Percentiles rank a stretch among this genome's conserved stretches.
Conservation (phyloP, 441 rosid species). For the Theobroma grandiflorum region DNA sequence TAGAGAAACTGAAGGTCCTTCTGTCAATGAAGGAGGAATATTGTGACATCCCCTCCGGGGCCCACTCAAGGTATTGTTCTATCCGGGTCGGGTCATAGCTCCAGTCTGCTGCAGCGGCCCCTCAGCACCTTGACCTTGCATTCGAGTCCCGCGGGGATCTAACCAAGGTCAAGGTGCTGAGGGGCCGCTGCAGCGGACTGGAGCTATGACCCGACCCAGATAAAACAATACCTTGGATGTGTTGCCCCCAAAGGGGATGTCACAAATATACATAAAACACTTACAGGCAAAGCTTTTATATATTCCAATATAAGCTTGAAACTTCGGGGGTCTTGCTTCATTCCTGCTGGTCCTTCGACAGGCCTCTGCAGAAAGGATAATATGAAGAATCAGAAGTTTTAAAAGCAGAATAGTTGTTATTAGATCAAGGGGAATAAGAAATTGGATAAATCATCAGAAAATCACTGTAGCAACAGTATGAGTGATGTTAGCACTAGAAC, state of each 20-base stretch:
- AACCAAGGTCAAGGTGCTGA: too few relatives aligned
- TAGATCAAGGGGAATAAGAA: conserved; percentile 13
- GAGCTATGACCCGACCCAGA: too few relatives aligned
- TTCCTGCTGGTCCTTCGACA: conserved; percentile 65
- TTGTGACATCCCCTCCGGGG: too few relatives aligned
- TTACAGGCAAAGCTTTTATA: conserved; percentile 94
- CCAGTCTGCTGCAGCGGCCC: too few relatives aligned
- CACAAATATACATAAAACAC: conserved; percentile 34
- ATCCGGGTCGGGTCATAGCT: too few relatives aligned
- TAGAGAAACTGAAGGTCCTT: background rate
- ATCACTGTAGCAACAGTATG: conserved; percentile 16
- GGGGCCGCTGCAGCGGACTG: too few relatives aligned
- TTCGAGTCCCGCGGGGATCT: too few relatives aligned
- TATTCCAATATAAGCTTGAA: conserved; percentile 88
- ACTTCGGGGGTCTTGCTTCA: conserved; percentile 84
- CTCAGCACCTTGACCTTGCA: too few relatives aligned
- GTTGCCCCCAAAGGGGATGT: too few relatives aligned
- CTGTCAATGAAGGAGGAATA: background rate
- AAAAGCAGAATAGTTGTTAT: background rate
- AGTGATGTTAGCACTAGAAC: background rate
- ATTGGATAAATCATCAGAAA: conserved; percentile 7
- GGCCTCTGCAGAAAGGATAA: conserved; percentile 63
- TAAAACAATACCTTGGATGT: too few relatives aligned
- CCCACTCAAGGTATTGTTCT: too few relatives aligned
- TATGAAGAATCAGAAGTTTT: conserved; percentile 3